A percentile compares a stretch with the other conserved stretches of the same genome.
phyloP scores from a whole-genome alignment of 805 yeast genomes.

The Candida nemodendra region DNA sequence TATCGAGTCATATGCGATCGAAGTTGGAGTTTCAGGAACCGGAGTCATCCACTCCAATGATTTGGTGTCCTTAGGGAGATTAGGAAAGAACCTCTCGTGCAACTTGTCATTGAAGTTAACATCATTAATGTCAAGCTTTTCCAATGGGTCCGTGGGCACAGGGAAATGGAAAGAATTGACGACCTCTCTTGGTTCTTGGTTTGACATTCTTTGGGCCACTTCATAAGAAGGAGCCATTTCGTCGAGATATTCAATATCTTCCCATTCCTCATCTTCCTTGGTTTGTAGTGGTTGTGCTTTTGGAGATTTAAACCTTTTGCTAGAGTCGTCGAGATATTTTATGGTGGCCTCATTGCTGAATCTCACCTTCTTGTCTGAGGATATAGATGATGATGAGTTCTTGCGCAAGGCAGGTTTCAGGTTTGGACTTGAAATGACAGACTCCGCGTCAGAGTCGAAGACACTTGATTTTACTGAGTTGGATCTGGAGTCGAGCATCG shows the following conservation, averaged over 20 bases:
- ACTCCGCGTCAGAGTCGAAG: conserved; percentile 14
- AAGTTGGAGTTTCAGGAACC: conserved; percentile 42
- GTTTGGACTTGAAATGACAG: conserved; percentile 13
- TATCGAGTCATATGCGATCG: conserved; percentile 50
- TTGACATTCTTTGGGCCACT: conserved; percentile 36
- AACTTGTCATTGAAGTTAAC: conserved; percentile 76
- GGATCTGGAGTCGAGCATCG: conserved; percentile 40
- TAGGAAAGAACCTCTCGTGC: conserved; percentile 86
- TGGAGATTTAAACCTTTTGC: conserved; percentile 8
- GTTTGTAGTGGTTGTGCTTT: background rate
- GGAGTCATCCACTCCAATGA: conserved; percentile 92
- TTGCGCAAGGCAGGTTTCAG: conserved; percentile 23
- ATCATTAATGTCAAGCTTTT: conserved; percentile 57
- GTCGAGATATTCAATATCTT: conserved; percentile 48
- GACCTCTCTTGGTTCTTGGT: conserved; percentile 33
- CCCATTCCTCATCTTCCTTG: conserved; percentile 42
- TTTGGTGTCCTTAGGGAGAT: conserved; percentile 76
- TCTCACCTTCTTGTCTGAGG: conserved; percentile 29
- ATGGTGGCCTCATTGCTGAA: conserved; percentile 33
- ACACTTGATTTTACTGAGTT: conserved; percentile 22
- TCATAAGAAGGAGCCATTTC: conserved; percentile 49
- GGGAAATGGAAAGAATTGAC: conserved; percentile 60
- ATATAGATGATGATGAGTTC: conserved; percentile 13
- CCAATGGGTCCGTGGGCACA: conserved; percentile 41
- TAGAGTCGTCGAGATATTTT: conserved; percentile 23